Conservation (phyloP, 352 stramenopile genomes). For the Pythium utonaiense region DNA sequence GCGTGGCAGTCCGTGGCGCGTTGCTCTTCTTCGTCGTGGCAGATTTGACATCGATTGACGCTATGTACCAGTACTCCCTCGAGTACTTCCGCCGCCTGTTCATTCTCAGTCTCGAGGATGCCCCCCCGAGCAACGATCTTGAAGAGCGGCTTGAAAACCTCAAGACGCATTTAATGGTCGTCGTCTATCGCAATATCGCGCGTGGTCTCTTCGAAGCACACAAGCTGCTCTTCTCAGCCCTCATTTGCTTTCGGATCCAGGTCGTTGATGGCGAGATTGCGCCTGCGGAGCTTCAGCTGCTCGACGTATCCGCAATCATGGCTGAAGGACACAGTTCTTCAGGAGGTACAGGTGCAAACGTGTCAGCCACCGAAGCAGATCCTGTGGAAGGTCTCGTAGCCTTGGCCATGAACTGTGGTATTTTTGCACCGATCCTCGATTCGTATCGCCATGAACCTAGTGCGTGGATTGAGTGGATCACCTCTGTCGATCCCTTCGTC, state of each 20-base stretch:
- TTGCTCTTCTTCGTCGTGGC: slow-evolving; percentile 72
- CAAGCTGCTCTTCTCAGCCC: slow-evolving; percentile 58
- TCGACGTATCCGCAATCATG: slow-evolving; percentile 24
- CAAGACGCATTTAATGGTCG: slow-evolving; percentile 37
- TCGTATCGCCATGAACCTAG: slow-evolving; percentile 41
- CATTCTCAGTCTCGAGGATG: slow-evolving; percentile 48
- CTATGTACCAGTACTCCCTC: slow-evolving; percentile 83
- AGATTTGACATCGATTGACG: slow-evolving; percentile 52
- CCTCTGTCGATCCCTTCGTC: slow-evolving; percentile 34
- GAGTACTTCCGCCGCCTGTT: slow-evolving; percentile 72
- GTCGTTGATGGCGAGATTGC: slow-evolving; percentile 38
- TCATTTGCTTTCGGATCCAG: slow-evolving; percentile 58
- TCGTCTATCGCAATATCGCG: slow-evolving; percentile 71
- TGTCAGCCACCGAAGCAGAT: slow-evolving; percentile 1
- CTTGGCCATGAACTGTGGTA: slow-evolving; percentile 19
- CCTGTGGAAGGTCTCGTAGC: slow-evolving; percentile 26
- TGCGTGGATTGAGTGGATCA: slow-evolving; percentile 41
- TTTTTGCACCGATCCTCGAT: slow-evolving; percentile 34
- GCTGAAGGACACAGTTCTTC: neutral
- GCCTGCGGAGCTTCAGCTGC: slow-evolving; percentile 29
- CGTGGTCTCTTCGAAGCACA: slow-evolving; percentile 65
- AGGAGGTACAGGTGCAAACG: neutral
- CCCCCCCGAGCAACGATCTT: slow-evolving; percentile 26
- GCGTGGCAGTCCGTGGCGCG: slow-evolving; percentile 49
- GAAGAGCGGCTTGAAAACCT: slow-evolving; percentile 39